These are phyloP conservation scores for Aeschynomene evenia DNA, from an alignment of 306 rosid genomes.

Conservation along the genomic window DNA sequence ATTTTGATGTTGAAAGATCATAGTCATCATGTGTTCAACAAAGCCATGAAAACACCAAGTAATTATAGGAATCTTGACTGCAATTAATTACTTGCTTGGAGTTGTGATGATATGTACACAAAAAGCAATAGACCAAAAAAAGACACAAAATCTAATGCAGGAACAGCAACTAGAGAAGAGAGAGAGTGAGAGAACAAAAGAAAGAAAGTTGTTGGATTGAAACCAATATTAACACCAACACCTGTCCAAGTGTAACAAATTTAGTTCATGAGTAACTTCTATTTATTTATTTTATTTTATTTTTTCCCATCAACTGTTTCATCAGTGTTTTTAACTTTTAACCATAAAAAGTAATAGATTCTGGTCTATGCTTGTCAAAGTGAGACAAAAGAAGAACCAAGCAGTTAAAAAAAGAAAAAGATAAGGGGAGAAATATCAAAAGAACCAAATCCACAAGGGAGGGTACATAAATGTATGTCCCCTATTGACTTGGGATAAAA, in stretches of 20 bases:
- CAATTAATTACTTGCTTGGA: neutral
- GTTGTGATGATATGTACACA: neutral
- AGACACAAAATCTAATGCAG: neutral
- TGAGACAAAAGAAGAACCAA: neutral
- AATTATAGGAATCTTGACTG: constrained; percentile 13
- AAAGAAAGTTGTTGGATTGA: neutral
- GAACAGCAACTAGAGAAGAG: neutral
- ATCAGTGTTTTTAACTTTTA: neutral
- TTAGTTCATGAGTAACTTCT: neutral
- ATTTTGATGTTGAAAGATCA: neutral
- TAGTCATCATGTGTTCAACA: neutral
- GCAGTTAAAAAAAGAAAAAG: neutral
- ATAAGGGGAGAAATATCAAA: neutral
- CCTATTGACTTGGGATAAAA: neutral
- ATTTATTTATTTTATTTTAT: neutral
- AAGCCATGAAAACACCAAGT: neutral
- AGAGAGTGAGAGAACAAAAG: too few relatives aligned
- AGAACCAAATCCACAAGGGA: neutral
- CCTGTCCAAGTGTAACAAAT: constrained; percentile 10
- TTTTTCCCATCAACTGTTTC: neutral
- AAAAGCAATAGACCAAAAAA: neutral
- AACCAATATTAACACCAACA: neutral
- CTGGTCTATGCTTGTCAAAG: neutral
- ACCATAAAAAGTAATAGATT: neutral
- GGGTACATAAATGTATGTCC: constrained; percentile 8